Percentiles rank a stretch among this genome's conserved stretches.
Evolutionary conservation across 2,329 filamentous ascomycete genomes (phyloP).

Genomic region (Huntiella abstrusa): DNA sequence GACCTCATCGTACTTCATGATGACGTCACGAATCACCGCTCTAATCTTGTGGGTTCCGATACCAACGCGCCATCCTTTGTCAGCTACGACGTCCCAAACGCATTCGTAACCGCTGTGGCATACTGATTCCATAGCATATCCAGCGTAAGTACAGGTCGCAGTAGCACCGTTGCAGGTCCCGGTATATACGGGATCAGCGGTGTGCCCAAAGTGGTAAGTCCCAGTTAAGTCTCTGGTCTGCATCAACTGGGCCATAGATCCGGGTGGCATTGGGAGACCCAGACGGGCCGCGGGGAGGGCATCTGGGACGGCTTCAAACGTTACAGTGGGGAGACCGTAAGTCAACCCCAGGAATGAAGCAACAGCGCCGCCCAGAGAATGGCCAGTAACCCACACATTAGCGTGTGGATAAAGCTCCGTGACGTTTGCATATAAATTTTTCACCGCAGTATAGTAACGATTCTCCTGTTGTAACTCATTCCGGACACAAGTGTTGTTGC

Average conservation of each 20-base stretch:
- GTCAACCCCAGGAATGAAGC: conserved; percentile 78
- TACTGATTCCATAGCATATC: conserved; percentile 83
- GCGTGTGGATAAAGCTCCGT: conserved; percentile 72
- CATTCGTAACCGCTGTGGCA: conserved; percentile 83
- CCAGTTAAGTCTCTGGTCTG: conserved; percentile 58
- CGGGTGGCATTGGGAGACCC: conserved; percentile 70
- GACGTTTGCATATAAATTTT: conserved; percentile 82
- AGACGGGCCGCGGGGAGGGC: conserved; percentile 70
- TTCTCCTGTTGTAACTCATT: conserved; percentile 62
- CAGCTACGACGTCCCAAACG: conserved; percentile 77
- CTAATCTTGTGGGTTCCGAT: conserved; percentile 83
- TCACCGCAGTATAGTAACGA: conserved; percentile 75
- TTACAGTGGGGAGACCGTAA: conserved; percentile 77
- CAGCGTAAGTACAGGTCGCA: conserved; percentile 74
- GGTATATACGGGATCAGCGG: conserved; percentile 86
- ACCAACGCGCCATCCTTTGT: conserved; percentile 82
- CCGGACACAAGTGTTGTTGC: conserved; percentile 78
- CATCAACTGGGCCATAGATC: conserved; percentile 48
- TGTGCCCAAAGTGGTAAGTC: conserved; percentile 82
- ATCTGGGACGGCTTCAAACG: conserved; percentile 84
- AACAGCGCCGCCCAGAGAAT: conserved; percentile 81
- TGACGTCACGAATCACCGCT: conserved; percentile 70
- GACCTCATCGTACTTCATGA: conserved; percentile 64
- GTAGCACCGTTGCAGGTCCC: conserved; percentile 83
- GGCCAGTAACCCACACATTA: conserved; percentile 76